These are phyloP conservation scores for Populus tremula DNA, from an alignment of 345 rosid genomes.

Conservation along the genomic window DNA sequence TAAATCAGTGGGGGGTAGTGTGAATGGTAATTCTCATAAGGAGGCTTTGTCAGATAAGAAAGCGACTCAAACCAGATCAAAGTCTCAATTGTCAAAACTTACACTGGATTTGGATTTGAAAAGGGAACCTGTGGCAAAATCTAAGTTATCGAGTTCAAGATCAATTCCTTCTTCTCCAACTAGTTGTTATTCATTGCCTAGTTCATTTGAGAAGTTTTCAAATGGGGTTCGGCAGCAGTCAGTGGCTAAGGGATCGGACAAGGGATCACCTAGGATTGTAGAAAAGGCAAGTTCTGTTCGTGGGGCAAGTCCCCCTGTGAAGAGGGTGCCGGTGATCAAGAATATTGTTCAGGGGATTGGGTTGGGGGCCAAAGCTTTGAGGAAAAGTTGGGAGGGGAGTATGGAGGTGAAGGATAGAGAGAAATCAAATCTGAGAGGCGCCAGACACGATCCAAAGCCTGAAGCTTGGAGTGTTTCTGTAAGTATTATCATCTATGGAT, in stretches of 20 bases:
- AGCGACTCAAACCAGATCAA: slow-evolving; percentile 45
- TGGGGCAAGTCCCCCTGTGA: slow-evolving; percentile 45
- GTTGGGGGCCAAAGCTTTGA: slow-evolving; percentile 81
- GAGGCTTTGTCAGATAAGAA: slow-evolving; percentile 48
- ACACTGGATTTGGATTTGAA: slow-evolving; percentile 52
- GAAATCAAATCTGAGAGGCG: slow-evolving; percentile 38
- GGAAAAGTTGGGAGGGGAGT: slow-evolving; percentile 99
- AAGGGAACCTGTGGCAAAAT: slow-evolving; percentile 53
- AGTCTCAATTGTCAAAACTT: slow-evolving; percentile 47
- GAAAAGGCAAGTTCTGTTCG: slow-evolving; percentile 55
- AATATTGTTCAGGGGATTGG: slow-evolving; percentile 71
- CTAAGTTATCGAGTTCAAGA: slow-evolving; percentile 60
- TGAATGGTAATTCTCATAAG: slow-evolving; percentile 45
- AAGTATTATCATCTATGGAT: slow-evolving; percentile 31
- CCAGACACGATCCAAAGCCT: slow-evolving; percentile 46
- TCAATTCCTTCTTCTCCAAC: slow-evolving; percentile 87
- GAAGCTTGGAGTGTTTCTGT: slow-evolving; percentile 63
- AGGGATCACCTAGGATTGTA: slow-evolving; percentile 41
- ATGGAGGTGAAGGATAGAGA: slow-evolving; percentile 59
- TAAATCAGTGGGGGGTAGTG: slow-evolving; percentile 40
- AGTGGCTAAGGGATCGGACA: slow-evolving; percentile 55
- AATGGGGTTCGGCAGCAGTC: slow-evolving; percentile 74
- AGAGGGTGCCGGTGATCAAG: slow-evolving; percentile 57
- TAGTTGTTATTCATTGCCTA: slow-evolving; percentile 83
- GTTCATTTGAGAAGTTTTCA: slow-evolving; percentile 77